Conservation (phyloP, 1,139 yeast species). For the Kluyveromyces marxianus region DNA sequence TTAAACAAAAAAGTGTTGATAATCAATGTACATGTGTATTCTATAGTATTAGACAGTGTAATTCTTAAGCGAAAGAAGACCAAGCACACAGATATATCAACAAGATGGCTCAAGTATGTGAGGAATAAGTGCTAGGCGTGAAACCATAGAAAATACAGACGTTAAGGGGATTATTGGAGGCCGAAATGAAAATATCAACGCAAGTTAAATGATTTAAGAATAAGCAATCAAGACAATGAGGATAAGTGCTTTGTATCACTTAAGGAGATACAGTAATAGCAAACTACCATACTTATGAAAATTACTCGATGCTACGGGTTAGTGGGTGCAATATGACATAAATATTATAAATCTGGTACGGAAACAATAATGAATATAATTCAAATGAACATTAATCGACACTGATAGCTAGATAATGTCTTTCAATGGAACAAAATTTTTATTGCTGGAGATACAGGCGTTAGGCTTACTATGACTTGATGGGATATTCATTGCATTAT, state of each 20-base stretch:
- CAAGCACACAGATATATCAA: conserved; percentile 6
- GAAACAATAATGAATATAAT: too few species aligned
- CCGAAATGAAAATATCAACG: neutral
- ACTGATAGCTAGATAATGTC: too few species aligned
- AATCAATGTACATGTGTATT: neutral
- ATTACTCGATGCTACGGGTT: neutral
- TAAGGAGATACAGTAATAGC: neutral
- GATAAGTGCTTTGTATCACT: neutral
- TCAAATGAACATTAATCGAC: too few species aligned
- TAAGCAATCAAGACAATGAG: neutral
- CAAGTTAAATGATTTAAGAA: neutral
- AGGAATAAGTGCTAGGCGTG: neutral
- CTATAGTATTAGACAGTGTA: neutral
- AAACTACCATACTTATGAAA: neutral
- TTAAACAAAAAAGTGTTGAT: conserved; percentile 2
- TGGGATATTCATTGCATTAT: too few species aligned
- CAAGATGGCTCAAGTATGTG: conserved; percentile 8
- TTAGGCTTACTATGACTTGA: too few species aligned
- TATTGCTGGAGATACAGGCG: too few species aligned
- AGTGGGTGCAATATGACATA: too few species aligned
- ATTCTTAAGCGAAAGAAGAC: neutral
- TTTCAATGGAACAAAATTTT: too few species aligned
- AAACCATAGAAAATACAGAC: neutral
- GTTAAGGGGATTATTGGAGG: neutral
- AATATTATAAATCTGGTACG: too few species aligned